phyloP scores from a whole-genome alignment of 148 eudicot species.

The Polygonum maritimum region DNA sequence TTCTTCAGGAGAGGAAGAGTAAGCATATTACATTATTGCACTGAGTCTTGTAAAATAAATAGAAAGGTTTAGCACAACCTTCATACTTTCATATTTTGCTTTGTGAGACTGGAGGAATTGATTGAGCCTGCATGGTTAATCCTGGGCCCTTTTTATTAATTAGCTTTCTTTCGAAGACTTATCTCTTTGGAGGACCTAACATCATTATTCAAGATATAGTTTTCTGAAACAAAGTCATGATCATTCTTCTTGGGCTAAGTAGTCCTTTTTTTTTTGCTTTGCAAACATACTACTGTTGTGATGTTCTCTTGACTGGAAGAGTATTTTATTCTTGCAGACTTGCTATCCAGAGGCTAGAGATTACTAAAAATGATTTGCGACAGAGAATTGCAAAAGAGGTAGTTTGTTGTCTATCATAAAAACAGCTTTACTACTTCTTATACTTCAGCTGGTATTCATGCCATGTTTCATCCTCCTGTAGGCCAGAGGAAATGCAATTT shows the following conservation, averaged over 20 bases:
- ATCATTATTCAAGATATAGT: background rate
- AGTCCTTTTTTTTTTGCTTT: background rate
- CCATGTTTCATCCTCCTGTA: constrained; percentile 12
- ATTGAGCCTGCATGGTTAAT: background rate
- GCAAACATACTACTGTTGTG: background rate
- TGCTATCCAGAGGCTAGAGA: constrained; percentile 95
- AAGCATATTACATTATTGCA: constrained; percentile 24
- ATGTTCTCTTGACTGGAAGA: background rate
- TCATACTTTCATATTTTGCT: background rate
- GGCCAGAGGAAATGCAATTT: constrained; percentile 96
- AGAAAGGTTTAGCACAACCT: background rate
- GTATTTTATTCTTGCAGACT: constrained; percentile 35
- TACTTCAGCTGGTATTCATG: constrained; percentile 6
- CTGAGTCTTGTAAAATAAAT: background rate
- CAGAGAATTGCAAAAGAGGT: constrained; percentile 96
- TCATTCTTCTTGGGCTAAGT: background rate
- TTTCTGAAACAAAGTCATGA: background rate
- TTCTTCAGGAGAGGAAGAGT: constrained; percentile 99
- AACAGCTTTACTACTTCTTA: background rate
- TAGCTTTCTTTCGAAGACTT: background rate
- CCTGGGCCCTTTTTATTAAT: background rate
- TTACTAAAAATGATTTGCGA: constrained; percentile 83
- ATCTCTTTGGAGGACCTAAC: background rate
- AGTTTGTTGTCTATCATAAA: background rate
- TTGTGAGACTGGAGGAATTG: background rate